Evolutionary conservation across 805 yeast species (phyloP), one percentile per base, ranked within the genome.

Genomic region (Priceomyces fermenticarens): DNA sequence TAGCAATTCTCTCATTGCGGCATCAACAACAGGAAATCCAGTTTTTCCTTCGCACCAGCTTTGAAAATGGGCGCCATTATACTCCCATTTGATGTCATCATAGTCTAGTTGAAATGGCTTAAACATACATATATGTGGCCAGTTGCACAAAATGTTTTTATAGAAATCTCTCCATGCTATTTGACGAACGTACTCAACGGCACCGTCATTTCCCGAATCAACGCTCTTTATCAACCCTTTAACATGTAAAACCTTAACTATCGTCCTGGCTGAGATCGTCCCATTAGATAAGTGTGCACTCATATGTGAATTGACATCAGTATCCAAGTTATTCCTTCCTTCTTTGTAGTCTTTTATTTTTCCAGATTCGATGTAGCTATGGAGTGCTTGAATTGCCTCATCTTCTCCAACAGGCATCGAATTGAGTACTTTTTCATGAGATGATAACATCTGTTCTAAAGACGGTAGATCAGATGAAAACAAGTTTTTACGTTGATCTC

Each of bases 151-250:
- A 6, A 74, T 64, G 46, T 78, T 80, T 35, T 70, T 64, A 51
- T 77, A 78, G 43, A 77, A 78, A 49, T 78, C 83, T 49, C 83
- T 65, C 77, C 81, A 79, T 1, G 82, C 78, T 8, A 79, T 62
- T 51, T 79, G 81, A 29, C 81, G 66, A 23, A 77, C 62, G 61
- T 74, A 78, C 33, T 69, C 70, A 15, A 65, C 62, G 12, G 62
- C 49, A 3, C 76, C 71, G 4, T 52, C 46, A 32, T 64, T 62
- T 14, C 64, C 65, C 30, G 52, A 48, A 35, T 55, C 51, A 9
- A 51, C 25, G 38, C 49, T 48, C 37, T 47, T 56, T 28, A 53
- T 47, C 27, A 54, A 44, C 49, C 60, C 41, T 40, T 55, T 32
- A 11, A 58, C 58, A n/a, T 58, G 48, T 12, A 67, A 53, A 43